Evolutionary conservation across 331 rosid genomes (phyloP).

Genomic region (Rosa hybrid): DNA sequence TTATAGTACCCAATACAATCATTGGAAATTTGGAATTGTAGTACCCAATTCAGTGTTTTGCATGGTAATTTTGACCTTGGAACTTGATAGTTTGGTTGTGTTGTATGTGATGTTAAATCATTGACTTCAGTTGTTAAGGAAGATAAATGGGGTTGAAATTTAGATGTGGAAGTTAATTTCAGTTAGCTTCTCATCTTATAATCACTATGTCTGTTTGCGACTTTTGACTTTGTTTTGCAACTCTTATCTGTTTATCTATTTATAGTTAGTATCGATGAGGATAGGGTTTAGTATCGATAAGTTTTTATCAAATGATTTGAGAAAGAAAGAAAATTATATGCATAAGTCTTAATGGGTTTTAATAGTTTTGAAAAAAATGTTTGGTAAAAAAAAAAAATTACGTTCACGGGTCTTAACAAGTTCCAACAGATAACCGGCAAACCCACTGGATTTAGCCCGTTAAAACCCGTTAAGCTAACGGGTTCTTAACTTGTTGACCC

Average conservation of each 20-base stretch:
- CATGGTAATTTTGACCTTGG: background rate
- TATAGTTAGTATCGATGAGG: background rate
- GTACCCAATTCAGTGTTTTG: background rate
- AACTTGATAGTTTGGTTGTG: background rate
- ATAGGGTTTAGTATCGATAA: too few relatives aligned
- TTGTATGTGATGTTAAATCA: background rate
- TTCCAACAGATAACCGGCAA: too few relatives aligned
- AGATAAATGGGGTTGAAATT: constrained; percentile 9
- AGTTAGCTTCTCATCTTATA: background rate
- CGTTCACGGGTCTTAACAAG: too few relatives aligned
- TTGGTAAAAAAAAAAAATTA: too few relatives aligned
- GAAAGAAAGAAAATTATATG: too few relatives aligned
- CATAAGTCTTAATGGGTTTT: too few relatives aligned
- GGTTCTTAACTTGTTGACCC: too few relatives aligned
- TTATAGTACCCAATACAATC: background rate
- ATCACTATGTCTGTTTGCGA: background rate
- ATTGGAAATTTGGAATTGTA: background rate
- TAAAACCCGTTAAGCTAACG: too few relatives aligned
- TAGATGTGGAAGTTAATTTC: constrained; percentile 9
- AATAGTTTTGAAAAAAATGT: too few relatives aligned
- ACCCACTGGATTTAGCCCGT: too few relatives aligned
- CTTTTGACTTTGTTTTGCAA: constrained; percentile 6
- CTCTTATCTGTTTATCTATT: background rate
- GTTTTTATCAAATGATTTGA: too few relatives aligned
- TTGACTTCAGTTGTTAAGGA: constrained; percentile 23